These are phyloP conservation scores for Brassica juncea DNA, from an alignment of 345 rosid species.

Conservation along the genomic window DNA sequence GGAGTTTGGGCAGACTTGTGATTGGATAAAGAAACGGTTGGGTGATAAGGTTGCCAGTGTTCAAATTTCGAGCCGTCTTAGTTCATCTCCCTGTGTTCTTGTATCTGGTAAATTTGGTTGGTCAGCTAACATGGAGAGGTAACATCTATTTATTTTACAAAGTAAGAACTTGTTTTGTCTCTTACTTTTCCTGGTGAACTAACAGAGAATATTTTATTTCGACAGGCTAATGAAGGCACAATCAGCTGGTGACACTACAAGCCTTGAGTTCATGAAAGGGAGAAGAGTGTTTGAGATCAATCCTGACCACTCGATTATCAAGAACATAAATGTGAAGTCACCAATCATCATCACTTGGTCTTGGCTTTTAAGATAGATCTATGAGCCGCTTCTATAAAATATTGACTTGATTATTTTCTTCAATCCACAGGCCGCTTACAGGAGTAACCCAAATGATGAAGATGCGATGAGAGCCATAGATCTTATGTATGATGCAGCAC, in stretches of 20 bases:
- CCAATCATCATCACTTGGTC: not conserved
- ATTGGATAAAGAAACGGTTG: conserved; percentile 89
- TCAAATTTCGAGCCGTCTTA: conserved; percentile 85
- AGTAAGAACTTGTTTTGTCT: conserved; percentile 1
- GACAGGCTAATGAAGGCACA: conserved; percentile 95
- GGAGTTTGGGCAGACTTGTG: conserved; percentile 89
- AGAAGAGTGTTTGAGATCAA: conserved; percentile 98
- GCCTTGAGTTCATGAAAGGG: conserved; percentile 91
- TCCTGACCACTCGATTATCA: conserved; percentile 82
- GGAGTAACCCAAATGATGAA: conserved; percentile 64
- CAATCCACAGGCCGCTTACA: conserved; percentile 70
- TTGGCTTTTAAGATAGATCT: not conserved
- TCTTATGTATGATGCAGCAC: conserved; percentile 87
- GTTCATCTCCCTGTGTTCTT: conserved; percentile 96
- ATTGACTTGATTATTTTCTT: not conserved
- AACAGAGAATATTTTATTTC: conserved; percentile 22
- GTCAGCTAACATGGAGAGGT: conserved; percentile 99
- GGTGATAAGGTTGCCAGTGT: conserved; percentile 92
- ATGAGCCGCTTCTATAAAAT: not conserved
- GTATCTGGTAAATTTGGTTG: conserved; percentile 95
- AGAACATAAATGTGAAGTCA: conserved; percentile 59
- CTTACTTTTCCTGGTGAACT: not conserved
- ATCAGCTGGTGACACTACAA: conserved; percentile 71
- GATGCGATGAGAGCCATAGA: conserved; percentile 86
- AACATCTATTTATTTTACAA: not conserved